Base-by-base conservation (phyloP, 2,329 filamentous ascomycete genomes). In the Diaporthe ilicicola region DNA sequence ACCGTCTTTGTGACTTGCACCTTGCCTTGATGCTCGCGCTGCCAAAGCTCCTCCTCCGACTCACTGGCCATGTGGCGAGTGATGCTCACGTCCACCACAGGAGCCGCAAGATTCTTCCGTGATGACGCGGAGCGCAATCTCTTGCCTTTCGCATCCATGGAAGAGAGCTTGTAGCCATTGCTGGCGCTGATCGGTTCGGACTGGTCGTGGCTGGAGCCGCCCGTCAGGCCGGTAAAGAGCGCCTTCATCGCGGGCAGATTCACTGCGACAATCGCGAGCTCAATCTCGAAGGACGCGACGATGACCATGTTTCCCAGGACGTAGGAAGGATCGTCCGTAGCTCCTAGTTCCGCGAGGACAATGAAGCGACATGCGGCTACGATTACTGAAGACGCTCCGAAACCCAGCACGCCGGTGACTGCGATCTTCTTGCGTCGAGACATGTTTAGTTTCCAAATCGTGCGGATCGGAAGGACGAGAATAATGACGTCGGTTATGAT, bases 251-350 rank as follows among this genome's bases (percentile, higher is more conserved):
- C 66, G 3, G 70, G 70, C 27, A 72, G 24, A 19, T 70, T 72
- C 27, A 70, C 53, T 8, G 67, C 70, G 13, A 72, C n/a, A 6
- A 70, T 54, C 3, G 67, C 70, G 17, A 65, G 55, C 7, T 72
- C 67, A 5, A 72, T 67, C 34, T 72, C 70, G 19, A 70, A 34
- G 6, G 70, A 67, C 15, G 62, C 70, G 7, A 72, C 69, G 46
- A 70, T 70, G 17, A 72, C 67, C 67, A 72, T 72, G 59, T 72
- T 59, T 0, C 67, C 70, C 10, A 72, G 53, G 15, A 70, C 59
- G 22, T 22, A 50, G 0, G 70, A 67, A 4, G 67, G 62, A 17
- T 70, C 61, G 19, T 62, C n/a, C 0, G 51, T 61, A 5, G 44
- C n/a, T 3, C 55, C 48, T 17, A 72, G 61, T 22, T 61, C 32